phyloP scores from a whole-genome alignment of 805 yeast genomes.

The Wickerhamomyces canadensis region DNA sequence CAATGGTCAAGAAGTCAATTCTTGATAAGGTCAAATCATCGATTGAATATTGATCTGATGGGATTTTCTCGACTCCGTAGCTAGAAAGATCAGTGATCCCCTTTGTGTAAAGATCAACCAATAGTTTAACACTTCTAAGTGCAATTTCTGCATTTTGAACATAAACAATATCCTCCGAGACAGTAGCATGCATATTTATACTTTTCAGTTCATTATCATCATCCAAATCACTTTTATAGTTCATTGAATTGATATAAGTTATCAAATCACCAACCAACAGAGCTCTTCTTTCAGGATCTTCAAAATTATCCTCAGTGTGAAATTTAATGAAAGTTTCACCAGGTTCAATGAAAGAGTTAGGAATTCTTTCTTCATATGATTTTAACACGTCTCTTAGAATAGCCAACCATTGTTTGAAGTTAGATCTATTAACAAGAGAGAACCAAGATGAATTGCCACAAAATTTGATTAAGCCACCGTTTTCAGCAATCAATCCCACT shows the following conservation, averaged over 20 bases:
- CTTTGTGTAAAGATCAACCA: conserved; percentile 36
- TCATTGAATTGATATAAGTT: conserved; percentile 72
- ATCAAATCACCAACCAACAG: conserved; percentile 78
- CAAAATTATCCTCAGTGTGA: conserved; percentile 60
- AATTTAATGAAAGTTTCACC: conserved; percentile 75
- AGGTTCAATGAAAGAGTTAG: conserved; percentile 67
- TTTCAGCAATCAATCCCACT: conserved; percentile 83
- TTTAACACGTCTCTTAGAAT: conserved; percentile 49
- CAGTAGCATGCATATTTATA: conserved; percentile 65
- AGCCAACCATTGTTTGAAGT: conserved; percentile 48
- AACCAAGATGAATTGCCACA: conserved; percentile 26
- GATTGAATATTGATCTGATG: conserved; percentile 8
- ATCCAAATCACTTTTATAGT: too few species aligned
- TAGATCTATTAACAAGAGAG: conserved; percentile 6
- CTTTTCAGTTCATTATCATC: conserved; percentile 12
- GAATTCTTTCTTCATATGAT: conserved; percentile 68
- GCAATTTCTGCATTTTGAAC: conserved; percentile 63
- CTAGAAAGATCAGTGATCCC: conserved; percentile 5
- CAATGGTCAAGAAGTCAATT: conserved; percentile 43
- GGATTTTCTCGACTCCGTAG: too few species aligned
- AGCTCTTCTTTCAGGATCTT: conserved; percentile 55
- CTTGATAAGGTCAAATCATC: conserved; percentile 26
- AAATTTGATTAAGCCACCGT: conserved; percentile 73
- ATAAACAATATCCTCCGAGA: conserved; percentile 62
- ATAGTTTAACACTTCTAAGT: conserved; percentile 48